Evolutionary conservation across 2,329 filamentous ascomycete genomes (phyloP).

Genomic region (Colletotrichum higginsianum): DNA sequence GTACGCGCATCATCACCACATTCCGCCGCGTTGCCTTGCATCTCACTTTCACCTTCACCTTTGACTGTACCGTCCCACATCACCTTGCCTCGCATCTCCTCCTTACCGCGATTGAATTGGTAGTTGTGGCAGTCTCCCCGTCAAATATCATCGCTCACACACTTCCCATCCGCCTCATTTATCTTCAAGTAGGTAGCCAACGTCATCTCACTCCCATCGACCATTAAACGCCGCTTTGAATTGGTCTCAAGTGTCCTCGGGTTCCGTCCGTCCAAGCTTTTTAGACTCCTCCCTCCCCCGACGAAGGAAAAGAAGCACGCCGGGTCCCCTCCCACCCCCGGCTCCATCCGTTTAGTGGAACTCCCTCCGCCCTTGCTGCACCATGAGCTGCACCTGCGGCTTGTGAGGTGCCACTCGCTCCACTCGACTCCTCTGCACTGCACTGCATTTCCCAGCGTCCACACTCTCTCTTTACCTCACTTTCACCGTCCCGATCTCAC

Average conservation of each 20-base stretch:
- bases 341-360: constrained; percentile 39
- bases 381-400: constrained; percentile 1
- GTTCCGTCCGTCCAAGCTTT: constrained; percentile 40
- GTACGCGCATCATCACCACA: constrained; percentile 3
- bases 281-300: constrained; percentile 31
- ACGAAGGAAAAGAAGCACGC: constrained; percentile 23
- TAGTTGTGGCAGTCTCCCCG: not conserved
- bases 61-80: not conserved
- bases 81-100: not conserved
- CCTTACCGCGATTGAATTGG: not conserved
- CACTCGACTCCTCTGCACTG: not conserved
- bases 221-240: not conserved
- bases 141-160: not conserved
- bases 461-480: constrained; percentile 33
- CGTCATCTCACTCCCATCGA: constrained; percentile 5
- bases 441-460: constrained; percentile 2
- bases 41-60: constrained; percentile 2
- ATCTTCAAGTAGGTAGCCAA: too few relatives aligned
- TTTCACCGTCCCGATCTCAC: constrained; percentile 3
- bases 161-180: constrained; percentile 11
- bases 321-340: constrained; percentile 38
- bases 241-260: constrained; percentile 20
- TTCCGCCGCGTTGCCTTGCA: not conserved
- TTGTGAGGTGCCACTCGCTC: not conserved
- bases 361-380: constrained; percentile 35